Conservation (phyloP, 2,329 filamentous ascomycete genomes). For the Beauveria australis region DNA sequence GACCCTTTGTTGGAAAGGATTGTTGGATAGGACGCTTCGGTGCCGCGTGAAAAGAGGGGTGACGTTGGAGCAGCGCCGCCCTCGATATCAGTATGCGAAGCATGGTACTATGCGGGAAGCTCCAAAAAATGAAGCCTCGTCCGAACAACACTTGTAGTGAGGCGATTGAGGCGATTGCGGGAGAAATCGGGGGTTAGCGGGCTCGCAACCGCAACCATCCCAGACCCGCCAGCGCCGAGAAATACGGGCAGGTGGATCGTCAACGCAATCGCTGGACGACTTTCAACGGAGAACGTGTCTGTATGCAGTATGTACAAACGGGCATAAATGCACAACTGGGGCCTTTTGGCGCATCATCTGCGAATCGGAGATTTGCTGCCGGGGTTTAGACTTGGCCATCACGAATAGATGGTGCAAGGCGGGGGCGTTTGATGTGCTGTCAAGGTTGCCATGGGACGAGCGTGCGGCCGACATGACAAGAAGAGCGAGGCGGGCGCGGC, state of each 20-base stretch:
- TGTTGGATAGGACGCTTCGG: background rate
- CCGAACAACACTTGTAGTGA: background rate
- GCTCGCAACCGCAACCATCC: background rate
- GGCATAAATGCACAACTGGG: background rate
- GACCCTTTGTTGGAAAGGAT: background rate
- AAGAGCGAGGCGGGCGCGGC: background rate
- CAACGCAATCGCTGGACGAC: background rate
- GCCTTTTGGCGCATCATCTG: background rate
- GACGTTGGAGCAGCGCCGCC: background rate
- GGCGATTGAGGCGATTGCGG: background rate
- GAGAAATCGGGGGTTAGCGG: background rate
- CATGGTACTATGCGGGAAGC: background rate
- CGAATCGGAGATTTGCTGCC: background rate
- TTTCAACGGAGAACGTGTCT: background rate
- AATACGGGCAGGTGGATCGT: slow-evolving; percentile 3
- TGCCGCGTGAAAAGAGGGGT: background rate
- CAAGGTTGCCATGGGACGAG: background rate
- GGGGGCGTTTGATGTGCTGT: background rate
- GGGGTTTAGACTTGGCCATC: background rate
- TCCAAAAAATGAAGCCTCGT: background rate
- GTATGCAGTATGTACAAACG: background rate
- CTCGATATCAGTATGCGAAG: background rate
- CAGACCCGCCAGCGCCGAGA: background rate
- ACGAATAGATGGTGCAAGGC: background rate
- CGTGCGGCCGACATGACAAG: background rate